These are phyloP conservation scores for Yarrowia sp. DNA, from an alignment of 805 yeast genomes.

Conservation along the genomic window DNA sequence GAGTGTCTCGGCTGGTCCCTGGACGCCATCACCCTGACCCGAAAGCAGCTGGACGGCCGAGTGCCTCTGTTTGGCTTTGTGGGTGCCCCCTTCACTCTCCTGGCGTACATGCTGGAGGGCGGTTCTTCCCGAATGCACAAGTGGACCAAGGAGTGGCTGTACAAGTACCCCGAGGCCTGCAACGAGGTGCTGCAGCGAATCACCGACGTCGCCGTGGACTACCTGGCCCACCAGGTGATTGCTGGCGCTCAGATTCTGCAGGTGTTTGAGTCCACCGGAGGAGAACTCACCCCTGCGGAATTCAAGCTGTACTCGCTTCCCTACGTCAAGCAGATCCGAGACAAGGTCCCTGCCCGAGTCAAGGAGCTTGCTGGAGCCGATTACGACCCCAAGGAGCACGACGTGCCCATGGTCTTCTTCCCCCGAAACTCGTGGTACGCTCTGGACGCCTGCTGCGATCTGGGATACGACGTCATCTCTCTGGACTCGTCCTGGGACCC, in stretches of 20 bases:
- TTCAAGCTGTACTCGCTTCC: conserved; percentile 90
- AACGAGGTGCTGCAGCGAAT: conserved; percentile 74
- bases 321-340: conserved; percentile 77
- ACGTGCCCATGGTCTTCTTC: conserved; percentile 85
- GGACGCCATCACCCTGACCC: conserved; percentile 89
- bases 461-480: conserved; percentile 87
- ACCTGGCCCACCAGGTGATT: conserved; percentile 88
- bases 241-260: conserved; percentile 99
- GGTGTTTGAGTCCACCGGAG: conserved; percentile 98
- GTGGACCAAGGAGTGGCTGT: conserved; percentile 91
- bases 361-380: conserved; percentile 43
- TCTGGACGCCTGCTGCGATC: conserved; percentile 76
- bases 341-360: conserved; percentile 70
- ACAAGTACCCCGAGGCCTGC: conserved; percentile 73
- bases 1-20: conserved; percentile 93
- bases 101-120: conserved; percentile 98
- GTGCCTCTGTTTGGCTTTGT: conserved; percentile 95
- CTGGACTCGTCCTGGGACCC: conserved; percentile 93
- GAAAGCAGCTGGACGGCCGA: conserved; percentile 82
- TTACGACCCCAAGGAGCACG: conserved; percentile 29
- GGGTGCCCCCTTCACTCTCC: conserved; percentile 97
- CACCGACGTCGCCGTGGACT: conserved; percentile 89
- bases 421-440: conserved; percentile 99
- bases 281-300: conserved; percentile 90
- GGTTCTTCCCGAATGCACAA: conserved; percentile 93